Evolutionary conservation across 2,329 filamentous ascomycete genomes (phyloP), one percentile per base, ranked within the genome.

Genomic region (Diplodia scrobiculata): DNA sequence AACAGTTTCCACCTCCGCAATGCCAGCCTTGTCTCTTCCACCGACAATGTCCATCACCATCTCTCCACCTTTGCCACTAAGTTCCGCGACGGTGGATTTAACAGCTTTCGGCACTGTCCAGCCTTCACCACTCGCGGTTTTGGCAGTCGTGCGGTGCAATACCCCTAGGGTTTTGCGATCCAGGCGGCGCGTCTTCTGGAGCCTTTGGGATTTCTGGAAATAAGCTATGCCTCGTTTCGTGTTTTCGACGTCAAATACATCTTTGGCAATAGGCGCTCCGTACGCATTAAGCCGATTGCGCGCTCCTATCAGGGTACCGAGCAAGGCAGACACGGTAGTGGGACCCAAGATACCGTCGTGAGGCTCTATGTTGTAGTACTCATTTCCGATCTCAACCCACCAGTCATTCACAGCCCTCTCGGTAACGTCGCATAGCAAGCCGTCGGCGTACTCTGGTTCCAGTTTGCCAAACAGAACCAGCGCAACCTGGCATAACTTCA

Each of bases 11-110:
- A 97, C 89, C 72, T 97, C 94, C 3, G 91, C 90, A 70, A 98
- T 93, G 3, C 92, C 91, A 66, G 89, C 91, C 77, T 96, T 96
- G 71, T 96, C 92, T 55, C 89, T 88, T 38, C 81, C 79, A 29
- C 90, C 90, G 5, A 97, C 92, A 83, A 96, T 96, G n/a, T 92
- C 93, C 82, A 96, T 92, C 54, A 97, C 89, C 79, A 97, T 91
- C 76, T 97, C 94, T 55, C 93, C 93, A 63, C 94, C 89, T 76
- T 97, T 97, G 14, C 95, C 94, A 70, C 92, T 92, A 47, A 99
- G 87, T 77, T 97, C 95, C 19, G 91, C 92, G 54, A 98, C 91
- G 0, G 94, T 97, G 2, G 92, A 96, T 75, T 98, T 98, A 72
- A 99, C 92, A 19, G 94, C 93, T 73, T 91, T 89, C 60, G 92